Percentiles rank a stretch among this genome's conserved stretches.
Evolutionary conservation across 2,329 filamentous ascomycete genomes (phyloP).

Genomic region (Piedraia hortae): DNA sequence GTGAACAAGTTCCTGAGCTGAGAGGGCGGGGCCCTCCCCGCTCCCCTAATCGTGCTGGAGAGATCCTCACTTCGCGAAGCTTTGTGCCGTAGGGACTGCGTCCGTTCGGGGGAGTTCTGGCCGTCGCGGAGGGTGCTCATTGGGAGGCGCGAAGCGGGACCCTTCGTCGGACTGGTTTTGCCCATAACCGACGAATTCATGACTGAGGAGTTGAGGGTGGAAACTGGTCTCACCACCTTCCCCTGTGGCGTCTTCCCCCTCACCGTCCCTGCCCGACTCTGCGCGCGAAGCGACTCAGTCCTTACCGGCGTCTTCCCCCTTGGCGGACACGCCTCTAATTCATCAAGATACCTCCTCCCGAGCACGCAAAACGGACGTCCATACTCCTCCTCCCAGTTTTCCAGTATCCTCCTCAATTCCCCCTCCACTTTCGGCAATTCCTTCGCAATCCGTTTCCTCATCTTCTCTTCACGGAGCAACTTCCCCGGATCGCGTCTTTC

Average conservation of each 20-base stretch:
- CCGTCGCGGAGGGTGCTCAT: constrained; percentile 41
- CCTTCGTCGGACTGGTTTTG: constrained; percentile 32
- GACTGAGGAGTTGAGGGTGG: constrained; percentile 6
- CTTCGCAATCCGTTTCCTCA: constrained; percentile 90
- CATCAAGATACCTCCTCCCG: constrained; percentile 71
- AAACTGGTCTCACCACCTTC: constrained; percentile 17
- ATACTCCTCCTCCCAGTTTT: constrained; percentile 80
- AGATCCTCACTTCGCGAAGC: constrained; percentile 14
- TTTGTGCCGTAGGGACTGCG: constrained; percentile 8
- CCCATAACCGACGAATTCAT: constrained; percentile 8
- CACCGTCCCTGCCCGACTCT: constrained; percentile 15
- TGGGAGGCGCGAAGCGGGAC: constrained; percentile 36
- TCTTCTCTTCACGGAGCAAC: constrained; percentile 85
- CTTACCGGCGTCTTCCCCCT: constrained; percentile 37
- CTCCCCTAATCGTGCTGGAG: constrained; percentile 12
- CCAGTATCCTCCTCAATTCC: constrained; percentile 58
- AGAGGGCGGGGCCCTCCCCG: constrained; percentile 42
- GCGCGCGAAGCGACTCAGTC: constrained; percentile 5
- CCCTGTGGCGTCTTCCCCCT: constrained; percentile 16
- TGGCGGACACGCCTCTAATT: constrained; percentile 36
- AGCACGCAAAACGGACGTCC: constrained; percentile 80
- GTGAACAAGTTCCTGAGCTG: constrained; percentile 68
- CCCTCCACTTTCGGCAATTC: constrained; percentile 75
- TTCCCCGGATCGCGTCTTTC: constrained; percentile 87
- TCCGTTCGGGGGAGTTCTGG: constrained; percentile 57